Conservation (phyloP, 2,329 filamentous ascomycete genomes). For the Lojkania enalia region DNA sequence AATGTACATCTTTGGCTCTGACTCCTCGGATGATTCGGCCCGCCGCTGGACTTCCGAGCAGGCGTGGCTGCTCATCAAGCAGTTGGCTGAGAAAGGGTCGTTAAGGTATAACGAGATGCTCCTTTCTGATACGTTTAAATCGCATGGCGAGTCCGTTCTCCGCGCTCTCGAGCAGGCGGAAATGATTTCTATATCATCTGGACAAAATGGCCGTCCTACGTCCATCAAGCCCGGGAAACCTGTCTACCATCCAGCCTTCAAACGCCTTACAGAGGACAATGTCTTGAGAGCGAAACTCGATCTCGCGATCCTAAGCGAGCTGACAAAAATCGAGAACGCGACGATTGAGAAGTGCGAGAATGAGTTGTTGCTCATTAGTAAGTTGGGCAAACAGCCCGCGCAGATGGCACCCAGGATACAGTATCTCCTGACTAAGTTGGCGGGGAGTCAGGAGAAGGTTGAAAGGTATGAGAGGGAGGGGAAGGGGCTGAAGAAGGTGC, state of each 20-base stretch:
- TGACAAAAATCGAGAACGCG: slow-evolving; percentile 71
- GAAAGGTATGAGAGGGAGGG: slow-evolving; percentile 74
- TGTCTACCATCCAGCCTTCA: slow-evolving; percentile 83
- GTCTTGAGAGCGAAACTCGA: slow-evolving; percentile 73
- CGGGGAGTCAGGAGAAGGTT: slow-evolving; percentile 74
- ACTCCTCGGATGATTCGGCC: slow-evolving; percentile 53
- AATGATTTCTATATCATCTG: slow-evolving; percentile 74
- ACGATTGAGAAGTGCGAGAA: slow-evolving; percentile 77
- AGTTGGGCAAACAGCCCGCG: slow-evolving; percentile 69
- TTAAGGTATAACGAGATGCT: slow-evolving; percentile 87
- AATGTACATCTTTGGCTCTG: slow-evolving; percentile 75
- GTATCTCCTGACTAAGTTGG: slow-evolving; percentile 75
- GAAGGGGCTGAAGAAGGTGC: slow-evolving; percentile 69
- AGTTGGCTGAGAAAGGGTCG: slow-evolving; percentile 67
- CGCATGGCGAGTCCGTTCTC: slow-evolving; percentile 73
- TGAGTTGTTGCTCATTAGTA: slow-evolving; percentile 73
- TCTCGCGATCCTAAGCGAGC: slow-evolving; percentile 68
- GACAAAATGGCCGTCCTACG: slow-evolving; percentile 74
- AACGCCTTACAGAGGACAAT: slow-evolving; percentile 68
- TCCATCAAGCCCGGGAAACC: slow-evolving; percentile 80
- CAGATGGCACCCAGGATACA: slow-evolving; percentile 68
- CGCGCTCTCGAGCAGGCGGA: slow-evolving; percentile 83
- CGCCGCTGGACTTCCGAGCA: slow-evolving; percentile 80
- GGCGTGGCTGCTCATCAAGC: slow-evolving; percentile 85
- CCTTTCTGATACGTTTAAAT: slow-evolving; percentile 73